These are phyloP conservation scores for Lachnellula hyalina DNA, from an alignment of 2,329 filamentous ascomycete species.

Conservation along the genomic window DNA sequence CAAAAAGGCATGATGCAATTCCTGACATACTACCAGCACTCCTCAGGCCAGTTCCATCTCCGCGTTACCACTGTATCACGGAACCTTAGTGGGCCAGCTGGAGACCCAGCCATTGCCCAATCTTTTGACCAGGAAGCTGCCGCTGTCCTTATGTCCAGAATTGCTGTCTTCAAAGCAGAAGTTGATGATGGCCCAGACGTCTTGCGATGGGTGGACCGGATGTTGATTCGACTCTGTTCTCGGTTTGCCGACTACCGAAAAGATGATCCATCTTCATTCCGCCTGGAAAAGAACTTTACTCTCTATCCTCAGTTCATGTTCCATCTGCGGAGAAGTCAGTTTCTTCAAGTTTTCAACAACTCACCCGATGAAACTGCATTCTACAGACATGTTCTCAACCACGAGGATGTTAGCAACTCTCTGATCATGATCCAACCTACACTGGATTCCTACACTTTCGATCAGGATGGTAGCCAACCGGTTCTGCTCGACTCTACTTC, in stretches of 20 bases:
- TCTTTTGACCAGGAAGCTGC: constrained; percentile 98
- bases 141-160: constrained; percentile 96
- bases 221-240: constrained; percentile 95
- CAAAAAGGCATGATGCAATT: constrained; percentile 98
- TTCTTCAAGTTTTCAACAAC: constrained; percentile 99
- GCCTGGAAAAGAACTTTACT: constrained; percentile 97
- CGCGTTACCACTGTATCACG: constrained; percentile 91
- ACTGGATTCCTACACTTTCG: constrained; percentile 93
- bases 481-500: constrained; percentile 96
- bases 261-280: constrained; percentile 95
- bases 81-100: constrained; percentile 86
- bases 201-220: constrained; percentile 93
- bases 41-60: constrained; percentile 91
- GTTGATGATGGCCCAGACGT: constrained; percentile 99
- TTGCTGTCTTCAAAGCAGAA: constrained; percentile 97
- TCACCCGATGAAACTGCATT: constrained; percentile 99
- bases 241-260: constrained; percentile 97
- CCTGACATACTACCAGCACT: constrained; percentile 97
- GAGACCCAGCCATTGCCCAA: constrained; percentile 90
- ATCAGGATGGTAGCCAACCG: constrained; percentile 86
- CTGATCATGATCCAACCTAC: constrained; percentile 99
- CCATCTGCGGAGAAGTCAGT: constrained; percentile 92
- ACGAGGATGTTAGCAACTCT: constrained; percentile 95
- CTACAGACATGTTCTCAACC: constrained; percentile 92
- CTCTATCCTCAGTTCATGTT: constrained; percentile 99